phyloP scores from a whole-genome alignment of 2,329 filamentous ascomycete species.

The Leptoxyphium fumago region DNA sequence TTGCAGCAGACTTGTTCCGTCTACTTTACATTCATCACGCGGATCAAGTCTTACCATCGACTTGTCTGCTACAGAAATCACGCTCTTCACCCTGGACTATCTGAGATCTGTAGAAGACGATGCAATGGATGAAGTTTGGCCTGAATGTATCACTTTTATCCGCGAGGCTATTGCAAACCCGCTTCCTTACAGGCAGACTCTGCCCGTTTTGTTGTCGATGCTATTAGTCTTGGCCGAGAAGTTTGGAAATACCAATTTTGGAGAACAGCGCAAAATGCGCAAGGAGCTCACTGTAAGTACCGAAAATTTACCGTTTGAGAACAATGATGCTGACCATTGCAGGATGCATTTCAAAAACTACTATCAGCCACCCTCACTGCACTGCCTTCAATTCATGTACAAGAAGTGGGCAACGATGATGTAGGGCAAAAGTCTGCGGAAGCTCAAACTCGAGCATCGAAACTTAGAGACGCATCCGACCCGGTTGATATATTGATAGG shows the following conservation, averaged over 20 bases:
- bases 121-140: conserved; percentile 96
- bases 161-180: conserved; percentile 84
- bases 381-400: conserved; percentile 11
- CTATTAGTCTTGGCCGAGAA: conserved; percentile 83
- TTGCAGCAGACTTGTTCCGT: conserved; percentile 82
- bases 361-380: conserved; percentile 87
- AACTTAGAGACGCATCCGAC: conserved; percentile 42
- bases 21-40: conserved; percentile 59
- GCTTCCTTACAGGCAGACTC: conserved; percentile 80
- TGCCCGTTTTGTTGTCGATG: conserved; percentile 77
- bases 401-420: conserved; percentile 8
- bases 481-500: conserved; percentile 65
- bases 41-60: conserved; percentile 82
- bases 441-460: conserved; percentile 15
- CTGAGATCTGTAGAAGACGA: conserved; percentile 84
- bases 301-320: neutral
- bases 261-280: conserved; percentile 83
- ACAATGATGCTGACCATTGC: conserved; percentile 15
- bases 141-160: conserved; percentile 81
- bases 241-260: conserved; percentile 94
- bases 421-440: neutral
- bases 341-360: conserved; percentile 81
- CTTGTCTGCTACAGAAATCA: conserved; percentile 68
- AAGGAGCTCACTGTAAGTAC: conserved; percentile 66
- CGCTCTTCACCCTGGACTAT: conserved; percentile 82